Conservation (phyloP, 2,329 filamentous ascomycete genomes). For the Fusarium torreyae region DNA sequence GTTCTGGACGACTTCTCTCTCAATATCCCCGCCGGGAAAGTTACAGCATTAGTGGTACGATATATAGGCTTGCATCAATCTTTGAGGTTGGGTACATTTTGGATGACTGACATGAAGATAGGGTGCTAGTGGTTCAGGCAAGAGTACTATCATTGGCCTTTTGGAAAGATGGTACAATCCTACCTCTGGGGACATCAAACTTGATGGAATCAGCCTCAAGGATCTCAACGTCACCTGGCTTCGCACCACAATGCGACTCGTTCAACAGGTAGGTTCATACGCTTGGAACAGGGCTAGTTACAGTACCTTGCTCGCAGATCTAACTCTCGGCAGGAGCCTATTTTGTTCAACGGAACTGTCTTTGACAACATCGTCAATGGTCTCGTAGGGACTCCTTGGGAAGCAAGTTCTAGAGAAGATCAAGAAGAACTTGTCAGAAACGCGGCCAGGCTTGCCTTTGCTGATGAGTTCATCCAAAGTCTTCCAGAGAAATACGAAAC, state of each 20-base stretch:
- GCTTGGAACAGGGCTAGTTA: no score
- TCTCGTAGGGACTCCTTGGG: constrained; percentile 52
- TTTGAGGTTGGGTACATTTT: no score
- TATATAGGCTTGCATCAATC: no score
- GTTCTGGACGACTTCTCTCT: constrained; percentile 60
- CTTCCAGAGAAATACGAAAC: constrained; percentile 66
- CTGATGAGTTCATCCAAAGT: constrained; percentile 64
- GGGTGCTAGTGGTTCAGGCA: constrained; percentile 53
- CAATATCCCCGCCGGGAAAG: constrained; percentile 60
- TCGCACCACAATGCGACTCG: constrained; percentile 53
- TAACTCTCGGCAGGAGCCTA: constrained; percentile 50
- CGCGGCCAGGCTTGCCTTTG: constrained; percentile 64
- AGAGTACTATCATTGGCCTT: constrained; percentile 56
- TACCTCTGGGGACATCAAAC: constrained; percentile 49
- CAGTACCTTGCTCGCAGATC: no score
- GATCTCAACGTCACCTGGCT: constrained; percentile 56
- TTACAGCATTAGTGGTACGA: constrained; percentile 56
- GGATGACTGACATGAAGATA: neutral
- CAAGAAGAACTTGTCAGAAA: constrained; percentile 59
- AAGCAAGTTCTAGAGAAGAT: constrained; percentile 54
- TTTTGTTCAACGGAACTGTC: constrained; percentile 60
- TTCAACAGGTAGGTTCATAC: constrained; percentile 39
- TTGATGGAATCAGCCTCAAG: constrained; percentile 52
- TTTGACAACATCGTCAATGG: constrained; percentile 68
- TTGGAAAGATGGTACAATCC: constrained; percentile 57